Evolutionary conservation across 768 basidiomycete genomes (phyloP), one percentile per base, ranked within the genome.

Genomic region (Collybiopsis confluens): DNA sequence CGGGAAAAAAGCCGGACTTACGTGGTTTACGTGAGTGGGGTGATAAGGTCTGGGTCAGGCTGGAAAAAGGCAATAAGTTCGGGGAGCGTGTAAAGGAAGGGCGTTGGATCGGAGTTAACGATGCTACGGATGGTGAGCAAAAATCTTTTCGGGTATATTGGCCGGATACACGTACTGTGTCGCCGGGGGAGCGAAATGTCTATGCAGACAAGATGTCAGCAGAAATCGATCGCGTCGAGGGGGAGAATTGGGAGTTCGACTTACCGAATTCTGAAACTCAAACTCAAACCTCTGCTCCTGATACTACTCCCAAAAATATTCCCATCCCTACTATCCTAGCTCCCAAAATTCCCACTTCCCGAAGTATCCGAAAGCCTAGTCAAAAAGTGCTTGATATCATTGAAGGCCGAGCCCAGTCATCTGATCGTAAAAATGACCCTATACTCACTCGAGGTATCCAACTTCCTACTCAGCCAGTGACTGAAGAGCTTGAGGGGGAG

Each of bases 1-100:
- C 49, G 5, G 61, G 63, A 3, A 52, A 57, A 37, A 68, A 68
- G 35, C 68, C 65, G 2, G 42, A 67, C 40, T 46, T 70, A 4
- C 13, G n/a, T 8, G 43, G 48, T 15, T 26, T 71, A 1, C 61
- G 58, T 2, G 59, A 59, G 28, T 70, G 63, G 58, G 69, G 68
- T 7, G 44, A 45, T 21, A 55, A 57, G 36, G 63, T 60, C 4
- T 62, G 56, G 42, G 58, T 63, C 9, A 48, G 43, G 4, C 28
- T 59, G 24, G 43, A 56, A 15, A 37, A 57, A 21, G 41, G 15
- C 44, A 35, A 47, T 21, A 65, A 61, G 41, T 36, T 61, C 1
- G 54, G 56, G 9, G 35, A 28, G 18, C 36, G 46, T n/a, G 56
- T 50, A 13, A 33, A 46, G n/a, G 45, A 56, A 23, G 61, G 60